Evolutionary conservation across 1,284 basidiomycete species (phyloP), one percentile per base, ranked within the genome.

Genomic region (Polyporus tsugae): DNA sequence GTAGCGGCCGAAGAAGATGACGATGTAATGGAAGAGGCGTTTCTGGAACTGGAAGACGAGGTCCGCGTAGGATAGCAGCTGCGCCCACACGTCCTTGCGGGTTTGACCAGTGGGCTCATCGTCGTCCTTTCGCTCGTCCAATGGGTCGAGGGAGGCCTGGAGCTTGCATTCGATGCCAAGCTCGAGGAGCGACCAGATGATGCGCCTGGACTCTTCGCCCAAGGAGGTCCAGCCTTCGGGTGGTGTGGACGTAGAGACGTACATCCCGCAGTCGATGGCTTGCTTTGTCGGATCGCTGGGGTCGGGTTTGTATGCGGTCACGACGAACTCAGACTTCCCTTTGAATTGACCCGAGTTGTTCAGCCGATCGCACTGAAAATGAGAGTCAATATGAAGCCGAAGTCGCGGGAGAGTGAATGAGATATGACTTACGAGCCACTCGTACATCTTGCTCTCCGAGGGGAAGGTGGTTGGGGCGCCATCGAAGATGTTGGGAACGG

Each of bases 1-100:
- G 36, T 60, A 60, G 6, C 46, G 13, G 38, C 65, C 67, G 49
- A 72, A 39, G 63, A 74, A 57, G 42, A 69, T 17, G 49, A 72
- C 29, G 10, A 42, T 44, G 64, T 44, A 72, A 6, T 39, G 44
- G 39, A 49, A 60, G 6, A 13, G 59, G 39, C 62, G 60, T 22
- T 63, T 61, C 53, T 74, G 70, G 38, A 46, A 52, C 1, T 42
- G 22, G 60, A 70, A 70, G 44, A 71, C 57, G 19, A 46, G 41
- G 1, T 55, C 62, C 6, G 60, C 57, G 39, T 70, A 67, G 0
- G 59, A 58, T 2, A 68, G 61, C 25, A 73, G 42, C 55, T 69
- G 71, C 1, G 55, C 69, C 6, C 58, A 60, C 7, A 11, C 42
- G 15, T 38, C 17, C 39, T 39, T 15, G n/a, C 67, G 58, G 0